Conservation (phyloP, 2,329 filamentous ascomycete species). For the Diaporthe sp. region DNA sequence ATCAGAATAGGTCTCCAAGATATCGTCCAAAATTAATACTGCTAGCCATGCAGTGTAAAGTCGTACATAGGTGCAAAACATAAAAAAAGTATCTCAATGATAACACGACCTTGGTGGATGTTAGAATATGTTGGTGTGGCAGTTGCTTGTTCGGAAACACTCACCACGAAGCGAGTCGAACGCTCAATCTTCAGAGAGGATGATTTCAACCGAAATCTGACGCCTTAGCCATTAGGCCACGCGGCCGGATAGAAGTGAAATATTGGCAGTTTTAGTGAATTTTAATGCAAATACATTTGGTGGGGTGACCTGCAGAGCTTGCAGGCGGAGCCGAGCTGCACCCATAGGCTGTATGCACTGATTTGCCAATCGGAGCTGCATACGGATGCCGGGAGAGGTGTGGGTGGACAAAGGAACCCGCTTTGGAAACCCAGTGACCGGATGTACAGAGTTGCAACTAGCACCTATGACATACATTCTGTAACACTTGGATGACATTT, state of each 20-base stretch:
- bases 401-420: background rate
- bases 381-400: background rate
- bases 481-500: background rate
- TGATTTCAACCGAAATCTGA: constrained; percentile 41
- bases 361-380: background rate
- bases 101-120: too few relatives aligned
- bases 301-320: background rate
- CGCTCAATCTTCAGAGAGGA: constrained; percentile 40
- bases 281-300: background rate
- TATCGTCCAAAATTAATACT: too few relatives aligned
- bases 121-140: background rate
- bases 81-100: too few relatives aligned
- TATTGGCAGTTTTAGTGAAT: rapidly evolving
- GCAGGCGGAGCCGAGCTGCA: background rate
- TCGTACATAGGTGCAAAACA: too few relatives aligned
- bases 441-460: background rate
- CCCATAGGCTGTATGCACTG: background rate
- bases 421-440: background rate
- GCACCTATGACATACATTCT: background rate
- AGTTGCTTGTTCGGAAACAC: too few relatives aligned
- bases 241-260: background rate
- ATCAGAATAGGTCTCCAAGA: too few relatives aligned
- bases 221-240: constrained; percentile 43
- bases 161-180: constrained; percentile 26
- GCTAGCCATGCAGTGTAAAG: too few relatives aligned